Evolutionary conservation across 2,329 filamentous ascomycete species (phyloP).

Genomic region (Verticillium dahliae): DNA sequence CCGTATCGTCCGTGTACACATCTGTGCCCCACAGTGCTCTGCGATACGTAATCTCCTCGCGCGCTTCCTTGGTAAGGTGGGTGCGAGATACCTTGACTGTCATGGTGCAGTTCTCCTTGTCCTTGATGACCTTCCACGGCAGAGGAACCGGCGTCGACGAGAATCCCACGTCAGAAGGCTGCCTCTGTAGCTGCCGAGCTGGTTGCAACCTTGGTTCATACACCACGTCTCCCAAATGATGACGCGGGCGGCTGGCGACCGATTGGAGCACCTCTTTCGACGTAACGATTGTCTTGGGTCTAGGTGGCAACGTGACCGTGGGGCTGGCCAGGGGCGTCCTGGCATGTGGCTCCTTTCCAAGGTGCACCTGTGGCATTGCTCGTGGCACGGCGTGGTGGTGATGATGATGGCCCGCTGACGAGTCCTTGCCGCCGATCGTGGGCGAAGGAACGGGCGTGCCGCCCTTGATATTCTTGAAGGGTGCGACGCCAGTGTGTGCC

Average conservation of each 20-base stretch:
- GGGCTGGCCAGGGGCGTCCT: conserved; percentile 25
- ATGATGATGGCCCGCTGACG: conserved; percentile 30
- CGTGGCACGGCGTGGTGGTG: conserved; percentile 42
- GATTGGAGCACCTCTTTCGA: conserved; percentile 67
- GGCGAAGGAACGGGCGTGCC: conserved; percentile 38
- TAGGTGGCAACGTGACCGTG: conserved; percentile 43
- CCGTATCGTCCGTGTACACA: conserved; percentile 92
- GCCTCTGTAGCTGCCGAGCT: conserved; percentile 35
- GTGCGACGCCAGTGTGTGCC: conserved; percentile 29
- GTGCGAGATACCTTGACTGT: conserved; percentile 81
- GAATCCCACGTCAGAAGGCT: conserved; percentile 33
- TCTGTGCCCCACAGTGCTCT: conserved; percentile 88
- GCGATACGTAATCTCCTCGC: conserved; percentile 77
- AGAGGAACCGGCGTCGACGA: conserved; percentile 61
- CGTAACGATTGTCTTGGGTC: conserved; percentile 59
- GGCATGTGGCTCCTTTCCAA: conserved; percentile 10
- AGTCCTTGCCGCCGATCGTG: conserved; percentile 18
- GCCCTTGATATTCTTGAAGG: conserved; percentile 45
- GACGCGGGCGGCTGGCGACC: conserved; percentile 62
- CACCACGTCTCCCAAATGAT: conserved; percentile 77
- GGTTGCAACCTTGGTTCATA: conserved; percentile 65
- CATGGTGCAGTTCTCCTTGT: conserved; percentile 81
- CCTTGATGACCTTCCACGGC: conserved; percentile 64
- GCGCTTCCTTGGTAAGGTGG: conserved; percentile 61
- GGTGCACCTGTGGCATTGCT: conserved; percentile 16